Conservation (phyloP, 2,329 filamentous ascomycete genomes). For the Monosporascus cannonballus region DNA sequence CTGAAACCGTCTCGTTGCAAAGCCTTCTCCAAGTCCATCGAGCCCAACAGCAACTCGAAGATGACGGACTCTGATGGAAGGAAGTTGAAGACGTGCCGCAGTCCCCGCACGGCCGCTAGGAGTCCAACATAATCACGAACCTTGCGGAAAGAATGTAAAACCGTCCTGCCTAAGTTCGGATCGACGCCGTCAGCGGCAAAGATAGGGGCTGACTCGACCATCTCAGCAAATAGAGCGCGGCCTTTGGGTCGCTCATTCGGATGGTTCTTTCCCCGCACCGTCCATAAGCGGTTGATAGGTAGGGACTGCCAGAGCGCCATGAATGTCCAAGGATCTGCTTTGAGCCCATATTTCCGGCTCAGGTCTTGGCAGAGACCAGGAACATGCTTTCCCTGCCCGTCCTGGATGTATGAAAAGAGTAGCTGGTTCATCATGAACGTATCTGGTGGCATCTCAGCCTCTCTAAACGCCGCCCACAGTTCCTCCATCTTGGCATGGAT, state of each 20-base stretch:
- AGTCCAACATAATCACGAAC: slow-evolving; percentile 38
- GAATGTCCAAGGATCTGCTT: slow-evolving; percentile 64
- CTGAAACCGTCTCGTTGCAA: slow-evolving; percentile 20
- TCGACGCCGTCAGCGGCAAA: slow-evolving; percentile 39
- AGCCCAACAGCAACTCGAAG: slow-evolving; percentile 40
- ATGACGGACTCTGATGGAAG: slow-evolving; percentile 38
- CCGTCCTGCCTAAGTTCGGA: slow-evolving; percentile 40
- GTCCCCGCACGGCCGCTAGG: slow-evolving; percentile 37
- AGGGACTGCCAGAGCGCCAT: slow-evolving; percentile 60
- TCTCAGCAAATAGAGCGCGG: slow-evolving; percentile 40
- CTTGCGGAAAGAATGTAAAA: slow-evolving; percentile 45
- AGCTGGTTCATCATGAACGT: slow-evolving; percentile 76
- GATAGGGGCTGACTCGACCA: slow-evolving; percentile 40
- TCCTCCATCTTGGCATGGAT: slow-evolving; percentile 51
- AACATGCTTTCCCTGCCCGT: slow-evolving; percentile 48
- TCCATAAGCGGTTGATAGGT: slow-evolving; percentile 41
- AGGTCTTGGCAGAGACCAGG: slow-evolving; percentile 50
- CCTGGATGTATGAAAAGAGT: slow-evolving; percentile 59
- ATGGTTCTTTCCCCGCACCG: slow-evolving; percentile 24
- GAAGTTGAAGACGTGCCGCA: slow-evolving; percentile 38
- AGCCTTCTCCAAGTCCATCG: slow-evolving; percentile 32
- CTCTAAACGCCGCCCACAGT: slow-evolving; percentile 56
- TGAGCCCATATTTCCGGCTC: slow-evolving; percentile 40
- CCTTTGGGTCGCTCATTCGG: slow-evolving; percentile 27
- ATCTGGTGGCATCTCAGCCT: slow-evolving; percentile 60